Base-by-base conservation (phyloP, 1,284 basidiomycete species). In the Puccinia polysora region DNA sequence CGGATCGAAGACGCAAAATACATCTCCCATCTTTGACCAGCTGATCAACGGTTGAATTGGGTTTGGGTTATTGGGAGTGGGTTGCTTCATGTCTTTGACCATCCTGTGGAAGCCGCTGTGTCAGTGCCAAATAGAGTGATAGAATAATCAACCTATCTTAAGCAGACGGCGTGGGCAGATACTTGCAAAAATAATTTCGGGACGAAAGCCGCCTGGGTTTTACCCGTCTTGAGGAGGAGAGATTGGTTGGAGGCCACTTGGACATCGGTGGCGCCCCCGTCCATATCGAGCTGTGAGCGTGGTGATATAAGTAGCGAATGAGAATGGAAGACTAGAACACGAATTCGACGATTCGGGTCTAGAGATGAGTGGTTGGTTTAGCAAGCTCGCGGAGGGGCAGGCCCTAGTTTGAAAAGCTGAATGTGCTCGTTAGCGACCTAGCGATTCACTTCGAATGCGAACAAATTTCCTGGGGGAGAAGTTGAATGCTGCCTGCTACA, bases 1-100 rank as follows among this genome's bases (percentile, higher is more conserved):
- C 59, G 78, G 77, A 70, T 79, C 78, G 65, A 74, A 76, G 38
- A 80, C 74, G 30, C 45, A 69, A 38, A 69, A 69, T 18, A 58
- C 56, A 36, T 69, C 67, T 32, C 67, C 67, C 1, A 45, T 14
- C 23, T 40, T 59, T 8, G 67, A 69, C 67, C 67, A 69, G 40
- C 40, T 30, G 18, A 69, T 69, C 25, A 69, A 49, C 23, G 55
- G 67, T 38, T 60, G 64, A 40, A 34, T 20, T 45, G 64, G 64
- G n/a, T 67, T 56, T 30, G 52, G 64, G 43, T 67, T 40, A 38
- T 67, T 52, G 15, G 64, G 52, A 4, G 64, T 67, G 10, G 64
- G 64, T 30, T 55, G 49, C 34, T 43, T 67, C 36, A 43, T 43
- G 28, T 55, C 52, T 67, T 67, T 34, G 10, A 67, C 64, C 64